phyloP scores from a whole-genome alignment of 208 protist genomes.

The Trypanosoma platydactyli region DNA sequence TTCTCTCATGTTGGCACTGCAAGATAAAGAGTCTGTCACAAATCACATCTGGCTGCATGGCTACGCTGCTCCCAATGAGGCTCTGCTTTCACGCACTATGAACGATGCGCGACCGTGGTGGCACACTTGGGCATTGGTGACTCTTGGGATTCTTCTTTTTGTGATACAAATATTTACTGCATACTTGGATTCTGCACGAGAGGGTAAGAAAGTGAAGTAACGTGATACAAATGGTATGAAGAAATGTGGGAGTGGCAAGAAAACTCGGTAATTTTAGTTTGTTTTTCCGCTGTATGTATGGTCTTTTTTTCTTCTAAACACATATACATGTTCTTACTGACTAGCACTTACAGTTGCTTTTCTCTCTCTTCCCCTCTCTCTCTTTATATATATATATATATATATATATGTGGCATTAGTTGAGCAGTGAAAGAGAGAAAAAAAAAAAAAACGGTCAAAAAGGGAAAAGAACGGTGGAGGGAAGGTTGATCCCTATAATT shows the following conservation, averaged over 20 bases:
- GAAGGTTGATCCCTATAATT: background rate
- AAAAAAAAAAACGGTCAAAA: constrained; percentile 23
- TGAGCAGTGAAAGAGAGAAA: background rate
- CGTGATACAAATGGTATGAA: background rate
- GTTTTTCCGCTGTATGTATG: background rate
- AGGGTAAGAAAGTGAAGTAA: constrained; percentile 31
- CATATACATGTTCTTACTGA: background rate
- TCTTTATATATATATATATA: background rate
- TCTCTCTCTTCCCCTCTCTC: background rate
- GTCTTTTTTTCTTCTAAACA: background rate
- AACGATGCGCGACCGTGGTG: constrained; percentile 31
- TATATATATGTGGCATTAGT: background rate
- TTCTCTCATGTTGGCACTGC: constrained; percentile 8
- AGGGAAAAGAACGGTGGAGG: constrained; percentile 4
- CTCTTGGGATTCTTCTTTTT: constrained; percentile 24
- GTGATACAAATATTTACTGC: constrained; percentile 45
- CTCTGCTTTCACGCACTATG: constrained; percentile 32
- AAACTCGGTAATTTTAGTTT: background rate
- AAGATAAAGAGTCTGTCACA: background rate
- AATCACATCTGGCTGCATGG: constrained; percentile 63
- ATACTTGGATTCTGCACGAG: constrained; percentile 35
- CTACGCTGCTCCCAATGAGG: constrained; percentile 44
- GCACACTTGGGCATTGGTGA: constrained; percentile 37
- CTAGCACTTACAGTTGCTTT: background rate
- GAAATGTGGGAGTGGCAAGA: too few relatives aligned